phyloP scores from a whole-genome alignment of 2,329 filamentous ascomycete genomes.

The Colletotrichum viniferum region DNA sequence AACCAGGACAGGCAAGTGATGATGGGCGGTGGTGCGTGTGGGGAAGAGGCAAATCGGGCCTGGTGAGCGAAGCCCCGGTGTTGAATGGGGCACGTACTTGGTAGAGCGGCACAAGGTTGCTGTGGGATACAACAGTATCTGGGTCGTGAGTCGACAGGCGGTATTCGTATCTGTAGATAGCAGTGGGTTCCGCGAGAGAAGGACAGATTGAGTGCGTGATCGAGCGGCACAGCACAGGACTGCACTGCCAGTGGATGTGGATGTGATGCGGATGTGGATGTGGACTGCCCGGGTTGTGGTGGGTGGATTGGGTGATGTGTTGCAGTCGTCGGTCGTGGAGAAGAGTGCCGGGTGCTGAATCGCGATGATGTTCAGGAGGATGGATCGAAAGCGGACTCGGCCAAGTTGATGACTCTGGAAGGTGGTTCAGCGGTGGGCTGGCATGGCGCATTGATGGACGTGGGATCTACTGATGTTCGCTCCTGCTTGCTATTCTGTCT shows the following conservation, averaged over 20 bases:
- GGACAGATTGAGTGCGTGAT: background rate
- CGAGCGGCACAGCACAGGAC: background rate
- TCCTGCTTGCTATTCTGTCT: background rate
- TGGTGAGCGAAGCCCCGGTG: background rate
- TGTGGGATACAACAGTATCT: background rate
- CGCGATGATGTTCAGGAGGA: background rate
- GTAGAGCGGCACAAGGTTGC: background rate
- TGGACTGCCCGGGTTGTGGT: background rate
- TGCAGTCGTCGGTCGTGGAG: background rate
- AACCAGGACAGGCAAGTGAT: background rate
- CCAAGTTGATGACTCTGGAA: background rate
- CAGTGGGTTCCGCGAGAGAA: background rate
- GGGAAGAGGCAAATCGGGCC: constrained; percentile 9
- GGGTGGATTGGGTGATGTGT: background rate
- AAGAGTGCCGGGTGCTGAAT: background rate
- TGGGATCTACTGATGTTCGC: background rate
- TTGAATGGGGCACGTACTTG: background rate
- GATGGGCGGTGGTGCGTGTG: constrained; percentile 9
- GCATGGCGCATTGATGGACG: background rate
- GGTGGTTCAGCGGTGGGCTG: background rate
- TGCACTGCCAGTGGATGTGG: background rate
- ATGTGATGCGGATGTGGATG: background rate
- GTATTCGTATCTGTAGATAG: background rate
- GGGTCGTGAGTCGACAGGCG: background rate
- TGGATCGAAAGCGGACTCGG: background rate